Conservation (phyloP, 1,139 yeast genomes). For the Nematodospora anomalae region DNA sequence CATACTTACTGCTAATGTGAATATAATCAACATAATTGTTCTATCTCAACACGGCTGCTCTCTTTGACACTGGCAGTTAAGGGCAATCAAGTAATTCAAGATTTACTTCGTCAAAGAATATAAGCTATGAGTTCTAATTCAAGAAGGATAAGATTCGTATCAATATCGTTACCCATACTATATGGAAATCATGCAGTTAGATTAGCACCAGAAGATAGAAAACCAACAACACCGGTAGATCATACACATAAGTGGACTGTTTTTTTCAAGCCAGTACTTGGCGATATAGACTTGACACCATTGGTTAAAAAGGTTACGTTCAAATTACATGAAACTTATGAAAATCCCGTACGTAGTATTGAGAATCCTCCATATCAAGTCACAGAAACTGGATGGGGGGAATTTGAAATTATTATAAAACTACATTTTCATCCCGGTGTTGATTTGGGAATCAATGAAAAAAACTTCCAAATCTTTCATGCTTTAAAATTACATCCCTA, state of each 20-base stretch:
- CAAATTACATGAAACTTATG: constrained; percentile 92
- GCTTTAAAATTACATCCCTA: constrained; percentile 92
- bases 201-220: constrained; percentile 57
- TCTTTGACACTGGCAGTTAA: no score
- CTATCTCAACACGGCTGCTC: no score
- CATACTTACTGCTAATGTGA: no score
- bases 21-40: no score
- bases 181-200: constrained; percentile 88
- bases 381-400: constrained; percentile 99
- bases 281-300: constrained; percentile 73
- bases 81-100: no score
- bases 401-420: constrained; percentile 87
- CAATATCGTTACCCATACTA: constrained; percentile 79
- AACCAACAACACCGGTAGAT: constrained; percentile 76
- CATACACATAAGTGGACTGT: constrained; percentile 98
- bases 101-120: no score
- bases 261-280: constrained; percentile 80
- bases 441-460: constrained; percentile 65
- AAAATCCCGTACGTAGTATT: constrained; percentile 76
- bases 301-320: constrained; percentile 88
- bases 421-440: constrained; percentile 83
- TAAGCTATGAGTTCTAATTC: constrained; percentile 15
- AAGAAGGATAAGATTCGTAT: constrained; percentile 59
- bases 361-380: constrained; percentile 93
- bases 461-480: constrained; percentile 82